Percentiles rank a stretch among this genome's conserved stretches.
Evolutionary conservation across 352 stramenopile genomes (phyloP).

Genomic region (Globisporangium orthogonon): DNA sequence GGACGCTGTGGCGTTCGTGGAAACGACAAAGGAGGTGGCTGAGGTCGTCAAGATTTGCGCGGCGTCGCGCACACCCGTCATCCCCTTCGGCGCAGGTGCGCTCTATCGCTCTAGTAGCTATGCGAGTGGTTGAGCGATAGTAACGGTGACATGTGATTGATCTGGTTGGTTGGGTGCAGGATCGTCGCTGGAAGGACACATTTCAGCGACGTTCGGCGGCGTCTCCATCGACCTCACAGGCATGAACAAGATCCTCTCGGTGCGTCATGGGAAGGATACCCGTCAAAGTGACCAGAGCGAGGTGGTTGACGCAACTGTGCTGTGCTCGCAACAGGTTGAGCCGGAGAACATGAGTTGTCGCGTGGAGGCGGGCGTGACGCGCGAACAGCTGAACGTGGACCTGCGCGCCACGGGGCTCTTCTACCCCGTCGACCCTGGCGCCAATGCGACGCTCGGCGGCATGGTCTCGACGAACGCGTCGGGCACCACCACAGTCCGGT

Average conservation of each 20-base stretch:
- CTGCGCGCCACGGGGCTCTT: conserved; percentile 87
- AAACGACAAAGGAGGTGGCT: conserved; percentile 84
- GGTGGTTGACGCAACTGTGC: neutral
- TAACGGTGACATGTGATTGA: neutral
- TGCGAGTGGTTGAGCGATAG: neutral
- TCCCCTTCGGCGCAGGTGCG: conserved; percentile 92
- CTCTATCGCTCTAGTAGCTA: neutral
- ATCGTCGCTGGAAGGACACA: conserved; percentile 94
- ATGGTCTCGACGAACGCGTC: conserved; percentile 92
- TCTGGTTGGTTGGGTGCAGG: conserved; percentile 21
- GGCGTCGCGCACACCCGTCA: conserved; percentile 81
- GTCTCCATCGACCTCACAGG: conserved; percentile 89
- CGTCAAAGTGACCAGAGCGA: no score
- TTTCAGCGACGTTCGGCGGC: conserved; percentile 84
- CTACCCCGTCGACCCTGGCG: conserved; percentile 96
- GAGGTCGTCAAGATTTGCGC: conserved; percentile 89
- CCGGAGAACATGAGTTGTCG: conserved; percentile 87
- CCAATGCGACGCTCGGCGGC: conserved; percentile 94
- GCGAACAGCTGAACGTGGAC: conserved; percentile 88
- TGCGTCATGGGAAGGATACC: conserved; percentile 4
- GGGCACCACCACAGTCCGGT: conserved; percentile 85
- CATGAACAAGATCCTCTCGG: conserved; percentile 69
- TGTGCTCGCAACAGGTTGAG: conserved; percentile 26
- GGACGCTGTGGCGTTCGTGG: conserved; percentile 83
- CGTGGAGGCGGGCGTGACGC: conserved; percentile 93